phyloP scores from a whole-genome alignment of 495 filamentous ascomycete species.

The Penicillium psychrofluorescens region DNA sequence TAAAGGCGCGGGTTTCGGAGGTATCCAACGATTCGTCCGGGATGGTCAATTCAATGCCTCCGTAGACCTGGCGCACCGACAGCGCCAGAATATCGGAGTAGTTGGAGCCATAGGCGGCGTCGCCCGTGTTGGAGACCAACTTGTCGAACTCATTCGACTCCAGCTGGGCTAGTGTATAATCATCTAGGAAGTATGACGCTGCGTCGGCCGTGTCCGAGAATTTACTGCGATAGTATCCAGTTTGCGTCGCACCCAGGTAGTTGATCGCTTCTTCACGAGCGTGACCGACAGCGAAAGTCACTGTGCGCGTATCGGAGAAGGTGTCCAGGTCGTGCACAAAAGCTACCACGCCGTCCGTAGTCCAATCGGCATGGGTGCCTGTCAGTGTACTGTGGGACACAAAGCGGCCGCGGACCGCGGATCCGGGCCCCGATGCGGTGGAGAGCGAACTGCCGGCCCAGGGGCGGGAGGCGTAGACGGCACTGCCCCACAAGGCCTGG shows the following conservation, averaged over 20 bases:
- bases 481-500: conserved; percentile 34
- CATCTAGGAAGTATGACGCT: conserved; percentile 30
- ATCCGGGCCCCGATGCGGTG: conserved; percentile 15
- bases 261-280: conserved; percentile 30
- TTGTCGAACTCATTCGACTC: conserved; percentile 23
- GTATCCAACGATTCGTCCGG: conserved; percentile 31
- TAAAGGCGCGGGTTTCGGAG: conserved; percentile 28
- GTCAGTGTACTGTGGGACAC: conserved; percentile 20
- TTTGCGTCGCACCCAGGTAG: conserved; percentile 30
- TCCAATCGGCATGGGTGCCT: conserved; percentile 16
- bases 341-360: conserved; percentile 20
- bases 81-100: conserved; percentile 38
- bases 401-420: conserved; percentile 20
- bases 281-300: conserved; percentile 39
- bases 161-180: conserved; percentile 27
- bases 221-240: conserved; percentile 29
- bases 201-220: conserved; percentile 16
- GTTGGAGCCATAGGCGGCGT: conserved; percentile 23
- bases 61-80: conserved; percentile 34
- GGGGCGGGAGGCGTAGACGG: conserved; percentile 30
- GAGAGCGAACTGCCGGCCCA: conserved; percentile 12
- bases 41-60: conserved; percentile 35
- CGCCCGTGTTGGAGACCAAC: conserved; percentile 13
- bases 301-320: conserved; percentile 11
- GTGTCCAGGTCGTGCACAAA: conserved; percentile 32